Evolutionary conservation across 2,329 filamentous ascomycete genomes (phyloP).

Genomic region (Pseudogymnoascus sp.): DNA sequence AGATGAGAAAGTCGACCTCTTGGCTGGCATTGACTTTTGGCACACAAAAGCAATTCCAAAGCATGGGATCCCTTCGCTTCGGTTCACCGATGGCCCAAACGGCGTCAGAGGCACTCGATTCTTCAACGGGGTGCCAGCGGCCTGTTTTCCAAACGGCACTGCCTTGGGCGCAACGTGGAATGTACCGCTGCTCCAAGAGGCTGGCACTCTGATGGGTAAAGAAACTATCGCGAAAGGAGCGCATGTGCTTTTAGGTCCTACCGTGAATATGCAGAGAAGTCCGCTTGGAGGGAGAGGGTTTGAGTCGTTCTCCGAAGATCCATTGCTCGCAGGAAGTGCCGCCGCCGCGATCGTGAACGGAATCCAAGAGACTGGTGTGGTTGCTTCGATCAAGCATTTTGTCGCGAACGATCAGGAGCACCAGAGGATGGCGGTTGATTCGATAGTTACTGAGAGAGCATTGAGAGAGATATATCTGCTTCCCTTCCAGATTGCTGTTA

Average conservation of each 20-base stretch:
- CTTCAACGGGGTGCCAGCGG: slow-evolving; percentile 34
- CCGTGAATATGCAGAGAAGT: slow-evolving; percentile 40
- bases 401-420: slow-evolving; percentile 37
- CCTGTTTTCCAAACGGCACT: slow-evolving; percentile 34
- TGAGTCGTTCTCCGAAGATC: slow-evolving; percentile 42
- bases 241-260: slow-evolving; percentile 62
- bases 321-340: slow-evolving; percentile 37
- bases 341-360: slow-evolving; percentile 36
- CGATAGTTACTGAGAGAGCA: slow-evolving; percentile 30
- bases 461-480: slow-evolving; percentile 37
- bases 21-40: slow-evolving; percentile 31
- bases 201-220: slow-evolving; percentile 46
- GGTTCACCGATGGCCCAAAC: slow-evolving; percentile 27
- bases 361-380: slow-evolving; percentile 34
- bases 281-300: slow-evolving; percentile 41
- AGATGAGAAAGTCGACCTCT: slow-evolving; percentile 43
- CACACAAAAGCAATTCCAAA: slow-evolving; percentile 24
- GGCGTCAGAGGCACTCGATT: slow-evolving; percentile 26
- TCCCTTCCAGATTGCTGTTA: slow-evolving; percentile 38
- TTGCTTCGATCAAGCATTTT: slow-evolving; percentile 39
- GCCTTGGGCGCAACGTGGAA: slow-evolving; percentile 57
- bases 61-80: slow-evolving; percentile 23
- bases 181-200: slow-evolving; percentile 50
- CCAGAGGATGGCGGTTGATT: slow-evolving; percentile 29
- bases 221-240: slow-evolving; percentile 61